phyloP scores from a whole-genome alignment of 306 rosid species.

The Calophaca sinica region DNA sequence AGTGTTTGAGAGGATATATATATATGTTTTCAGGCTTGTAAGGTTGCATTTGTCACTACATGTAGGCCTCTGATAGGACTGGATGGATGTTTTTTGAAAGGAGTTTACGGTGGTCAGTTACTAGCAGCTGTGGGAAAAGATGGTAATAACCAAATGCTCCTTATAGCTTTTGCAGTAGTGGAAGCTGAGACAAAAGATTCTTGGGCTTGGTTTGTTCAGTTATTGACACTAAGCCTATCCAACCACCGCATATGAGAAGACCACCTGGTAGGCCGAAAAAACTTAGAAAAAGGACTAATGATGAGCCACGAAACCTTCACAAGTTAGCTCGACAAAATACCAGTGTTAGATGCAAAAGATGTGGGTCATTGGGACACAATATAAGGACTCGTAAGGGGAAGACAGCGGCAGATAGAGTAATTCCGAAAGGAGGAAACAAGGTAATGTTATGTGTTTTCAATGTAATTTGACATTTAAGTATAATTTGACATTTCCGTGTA shows the following conservation, averaged over 20 bases:
- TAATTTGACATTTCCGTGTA: too few relatives aligned
- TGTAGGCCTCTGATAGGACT: neutral
- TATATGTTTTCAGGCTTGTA: neutral
- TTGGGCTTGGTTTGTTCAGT: neutral
- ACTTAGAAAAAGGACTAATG: neutral
- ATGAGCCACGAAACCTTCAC: neutral
- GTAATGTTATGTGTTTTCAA: neutral
- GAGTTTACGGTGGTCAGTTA: neutral
- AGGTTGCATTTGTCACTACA: neutral
- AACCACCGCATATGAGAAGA: neutral
- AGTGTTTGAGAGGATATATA: neutral
- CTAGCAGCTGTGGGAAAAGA: neutral
- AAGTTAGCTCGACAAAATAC: neutral
- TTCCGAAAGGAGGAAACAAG: neutral
- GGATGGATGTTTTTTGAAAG: neutral
- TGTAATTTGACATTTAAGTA: too few relatives aligned
- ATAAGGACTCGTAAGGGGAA: neutral
- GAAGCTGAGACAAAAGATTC: neutral
- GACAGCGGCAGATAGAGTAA: neutral
- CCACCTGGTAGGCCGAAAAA: neutral
- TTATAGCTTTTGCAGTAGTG: neutral
- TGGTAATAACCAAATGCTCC: neutral
- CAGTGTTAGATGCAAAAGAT: neutral
- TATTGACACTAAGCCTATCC: too few relatives aligned
- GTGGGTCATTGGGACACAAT: neutral